Conservation (phyloP, 495 filamentous ascomycete species). For the Tuber aestivum region DNA sequence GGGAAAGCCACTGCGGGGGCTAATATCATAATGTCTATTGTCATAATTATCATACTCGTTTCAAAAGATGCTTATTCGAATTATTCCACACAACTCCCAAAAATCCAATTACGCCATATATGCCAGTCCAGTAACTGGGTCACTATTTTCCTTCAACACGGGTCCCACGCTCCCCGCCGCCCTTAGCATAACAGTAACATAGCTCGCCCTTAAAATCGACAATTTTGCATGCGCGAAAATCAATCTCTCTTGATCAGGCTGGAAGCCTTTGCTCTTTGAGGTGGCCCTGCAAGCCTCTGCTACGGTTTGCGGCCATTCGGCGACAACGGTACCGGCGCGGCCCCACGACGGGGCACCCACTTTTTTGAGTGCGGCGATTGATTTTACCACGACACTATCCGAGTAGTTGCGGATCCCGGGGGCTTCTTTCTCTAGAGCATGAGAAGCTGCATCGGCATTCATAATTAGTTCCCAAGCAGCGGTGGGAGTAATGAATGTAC, state of each 20-base stretch:
- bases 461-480: neutral
- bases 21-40: too few relatives aligned
- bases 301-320: neutral
- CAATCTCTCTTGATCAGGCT: neutral
- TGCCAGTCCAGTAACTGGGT: neutral
- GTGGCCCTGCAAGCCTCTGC: neutral
- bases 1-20: too few relatives aligned
- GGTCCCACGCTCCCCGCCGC: neutral
- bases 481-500: neutral
- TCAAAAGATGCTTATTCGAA: neutral
- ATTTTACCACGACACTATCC: neutral
- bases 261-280: neutral
- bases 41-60: too few relatives aligned
- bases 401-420: neutral
- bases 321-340: neutral
- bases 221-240: neutral
- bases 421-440: neutral
- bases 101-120: neutral
- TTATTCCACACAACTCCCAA: neutral
- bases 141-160: neutral
- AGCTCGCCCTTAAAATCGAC: neutral
- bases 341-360: neutral
- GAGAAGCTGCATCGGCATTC: neutral
- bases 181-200: neutral
- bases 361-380: neutral